These are phyloP conservation scores for Plasmodium fragile DNA, from an alignment of 169 alveolate genomes.

Conservation along the genomic window DNA sequence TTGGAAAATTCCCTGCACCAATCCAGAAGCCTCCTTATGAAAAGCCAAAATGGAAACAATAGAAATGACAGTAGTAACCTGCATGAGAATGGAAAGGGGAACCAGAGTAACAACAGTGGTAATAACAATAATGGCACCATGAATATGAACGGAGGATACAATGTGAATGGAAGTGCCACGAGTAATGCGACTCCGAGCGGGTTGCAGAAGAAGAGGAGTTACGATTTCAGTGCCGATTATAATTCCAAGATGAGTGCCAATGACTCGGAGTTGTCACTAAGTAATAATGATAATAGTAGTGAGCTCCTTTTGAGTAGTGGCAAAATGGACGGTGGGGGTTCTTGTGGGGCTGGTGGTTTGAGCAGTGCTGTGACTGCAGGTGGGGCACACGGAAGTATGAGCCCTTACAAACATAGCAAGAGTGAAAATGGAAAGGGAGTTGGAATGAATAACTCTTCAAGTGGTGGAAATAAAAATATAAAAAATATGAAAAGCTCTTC, in stretches of 20 bases:
- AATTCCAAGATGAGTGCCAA: conserved; percentile 42
- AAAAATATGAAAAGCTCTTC: conserved; percentile 11
- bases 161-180: background rate
- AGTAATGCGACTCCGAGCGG: background rate
- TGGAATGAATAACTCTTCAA: background rate
- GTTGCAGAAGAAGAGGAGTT: conserved; percentile 26
- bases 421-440: background rate
- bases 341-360: background rate
- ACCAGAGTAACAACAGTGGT: background rate
- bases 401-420: background rate
- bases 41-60: background rate
- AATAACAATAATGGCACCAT: background rate
- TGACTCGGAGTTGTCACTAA: conserved; percentile 45
- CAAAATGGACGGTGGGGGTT: background rate
- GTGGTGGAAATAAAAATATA: conserved; percentile 1
- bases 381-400: background rate
- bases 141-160: background rate
- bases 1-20: conserved; percentile 30
- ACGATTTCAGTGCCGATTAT: conserved; percentile 51
- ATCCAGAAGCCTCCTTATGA: background rate
- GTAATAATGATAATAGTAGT: conserved; percentile 22
- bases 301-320: conserved; percentile 2
- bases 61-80: background rate
- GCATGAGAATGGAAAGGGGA: background rate
- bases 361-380: background rate